Conservation (phyloP, 768 basidiomycete species). For the Mycena vitilis region DNA sequence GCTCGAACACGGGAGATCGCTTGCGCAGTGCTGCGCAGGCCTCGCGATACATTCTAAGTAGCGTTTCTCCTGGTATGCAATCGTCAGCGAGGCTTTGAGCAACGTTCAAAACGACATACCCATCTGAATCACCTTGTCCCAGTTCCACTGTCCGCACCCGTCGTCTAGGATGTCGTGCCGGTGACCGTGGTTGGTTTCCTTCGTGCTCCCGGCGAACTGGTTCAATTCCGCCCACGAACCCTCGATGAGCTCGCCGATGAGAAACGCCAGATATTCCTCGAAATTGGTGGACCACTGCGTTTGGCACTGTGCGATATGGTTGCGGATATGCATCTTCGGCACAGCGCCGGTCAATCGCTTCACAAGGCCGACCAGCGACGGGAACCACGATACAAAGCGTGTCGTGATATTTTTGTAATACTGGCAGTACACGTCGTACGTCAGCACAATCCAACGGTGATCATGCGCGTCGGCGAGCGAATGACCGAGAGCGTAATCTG, state of each 20-base stretch:
- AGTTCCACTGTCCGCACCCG: conserved; percentile 41
- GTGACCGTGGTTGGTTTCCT: conserved; percentile 45
- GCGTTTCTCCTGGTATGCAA: not conserved
- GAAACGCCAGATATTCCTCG: conserved; percentile 37
- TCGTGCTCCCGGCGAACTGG: conserved; percentile 41
- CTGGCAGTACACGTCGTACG: conserved; percentile 47
- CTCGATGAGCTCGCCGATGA: conserved; percentile 45
- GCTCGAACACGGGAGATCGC: not conserved
- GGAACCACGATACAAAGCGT: conserved; percentile 39
- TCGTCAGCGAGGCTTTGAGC: not conserved
- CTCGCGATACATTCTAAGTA: conserved; percentile 4
- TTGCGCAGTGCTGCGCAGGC: not conserved
- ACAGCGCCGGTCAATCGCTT: conserved; percentile 39
- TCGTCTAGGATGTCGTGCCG: conserved; percentile 46
- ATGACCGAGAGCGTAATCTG: conserved; percentile 41
- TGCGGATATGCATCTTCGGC: conserved; percentile 46
- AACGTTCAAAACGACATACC: not conserved
- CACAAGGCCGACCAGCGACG: conserved; percentile 24
- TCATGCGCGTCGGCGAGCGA: conserved; percentile 27
- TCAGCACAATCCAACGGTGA: conserved; percentile 39
- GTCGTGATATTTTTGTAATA: conserved; percentile 36
- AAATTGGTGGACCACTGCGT: conserved; percentile 41
- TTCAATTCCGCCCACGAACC: conserved; percentile 43
- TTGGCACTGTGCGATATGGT: conserved; percentile 42
- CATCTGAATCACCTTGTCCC: conserved; percentile 37